These are phyloP conservation scores for Ajuga reptans DNA, from an alignment of 305 asterid genomes.

Conservation along the genomic window DNA sequence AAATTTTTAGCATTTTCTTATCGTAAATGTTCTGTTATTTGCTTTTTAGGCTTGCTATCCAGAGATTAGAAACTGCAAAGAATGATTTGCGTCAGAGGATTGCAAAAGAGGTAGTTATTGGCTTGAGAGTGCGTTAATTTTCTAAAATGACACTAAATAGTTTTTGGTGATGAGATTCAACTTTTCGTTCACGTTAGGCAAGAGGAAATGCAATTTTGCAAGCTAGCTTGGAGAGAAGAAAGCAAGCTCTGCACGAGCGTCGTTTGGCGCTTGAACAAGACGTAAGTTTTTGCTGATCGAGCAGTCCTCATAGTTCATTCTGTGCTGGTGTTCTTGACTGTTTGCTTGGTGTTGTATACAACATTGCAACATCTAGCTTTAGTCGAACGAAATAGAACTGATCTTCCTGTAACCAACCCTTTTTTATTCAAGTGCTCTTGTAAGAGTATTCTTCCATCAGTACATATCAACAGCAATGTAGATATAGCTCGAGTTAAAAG, in stretches of 20 bases:
- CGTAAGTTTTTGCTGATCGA: conserved; percentile 36
- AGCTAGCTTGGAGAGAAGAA: conserved; percentile 98
- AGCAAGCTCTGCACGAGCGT: conserved; percentile 97
- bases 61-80: conserved; percentile 84
- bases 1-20: conserved; percentile 10
- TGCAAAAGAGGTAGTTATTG: conserved; percentile 73
- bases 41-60: conserved; percentile 80
- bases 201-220: conserved; percentile 96
- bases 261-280: conserved; percentile 99
- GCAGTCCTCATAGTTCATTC: neutral
- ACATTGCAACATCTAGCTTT: conserved; percentile 12
- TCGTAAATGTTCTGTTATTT: conserved; percentile 24
- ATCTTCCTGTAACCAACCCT: neutral
- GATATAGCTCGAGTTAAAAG: neutral
- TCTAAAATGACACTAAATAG: neutral
- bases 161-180: conserved; percentile 22
- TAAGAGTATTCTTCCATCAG: conserved; percentile 12
- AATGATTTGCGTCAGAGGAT: conserved; percentile 90
- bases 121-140: conserved; percentile 9
- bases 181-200: conserved; percentile 48
- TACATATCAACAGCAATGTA: neutral
- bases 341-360: conserved; percentile 13
- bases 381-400: neutral
- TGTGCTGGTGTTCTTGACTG: conserved; percentile 9
- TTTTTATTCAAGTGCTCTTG: neutral